Conservation (phyloP, 169 alveolate species). For the Cardiosporidium cionae region DNA sequence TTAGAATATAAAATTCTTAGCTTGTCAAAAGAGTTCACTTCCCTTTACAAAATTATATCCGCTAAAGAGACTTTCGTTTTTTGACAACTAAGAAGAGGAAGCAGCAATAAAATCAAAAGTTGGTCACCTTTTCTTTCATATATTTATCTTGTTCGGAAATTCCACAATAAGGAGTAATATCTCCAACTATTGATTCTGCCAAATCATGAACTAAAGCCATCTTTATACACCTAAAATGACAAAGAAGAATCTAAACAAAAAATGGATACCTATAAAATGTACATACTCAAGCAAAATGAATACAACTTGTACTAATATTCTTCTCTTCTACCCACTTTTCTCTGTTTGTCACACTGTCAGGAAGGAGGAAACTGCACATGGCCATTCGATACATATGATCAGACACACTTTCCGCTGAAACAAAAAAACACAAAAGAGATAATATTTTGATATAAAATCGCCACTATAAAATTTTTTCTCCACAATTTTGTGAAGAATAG, state of each 20-base stretch:
- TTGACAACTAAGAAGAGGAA: too few species aligned
- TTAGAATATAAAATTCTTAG: too few species aligned
- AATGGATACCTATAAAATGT: background rate
- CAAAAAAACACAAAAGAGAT: too few species aligned
- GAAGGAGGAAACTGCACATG: background rate
- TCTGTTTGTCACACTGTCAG: background rate
- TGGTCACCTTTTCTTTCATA: background rate
- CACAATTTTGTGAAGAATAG: too few species aligned
- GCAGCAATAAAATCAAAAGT: too few species aligned
- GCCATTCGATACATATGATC: slow-evolving; percentile 9
- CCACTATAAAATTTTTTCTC: too few species aligned
- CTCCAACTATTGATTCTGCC: slow-evolving; percentile 31
- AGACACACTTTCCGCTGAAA: background rate
- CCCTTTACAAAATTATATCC: too few species aligned
- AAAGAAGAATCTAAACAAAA: background rate
- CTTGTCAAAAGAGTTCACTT: too few species aligned
- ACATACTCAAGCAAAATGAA: background rate
- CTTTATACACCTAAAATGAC: slow-evolving; percentile 7
- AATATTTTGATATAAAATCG: too few species aligned
- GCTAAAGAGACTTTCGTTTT: too few species aligned
- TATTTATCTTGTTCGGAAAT: slow-evolving; percentile 5
- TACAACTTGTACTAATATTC: background rate
- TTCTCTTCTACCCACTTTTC: background rate
- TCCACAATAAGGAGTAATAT: slow-evolving; percentile 22
- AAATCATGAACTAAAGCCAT: slow-evolving; percentile 31